These are phyloP conservation scores for Ramaria sp. DNA, from an alignment of 768 basidiomycete species.

Conservation along the genomic window DNA sequence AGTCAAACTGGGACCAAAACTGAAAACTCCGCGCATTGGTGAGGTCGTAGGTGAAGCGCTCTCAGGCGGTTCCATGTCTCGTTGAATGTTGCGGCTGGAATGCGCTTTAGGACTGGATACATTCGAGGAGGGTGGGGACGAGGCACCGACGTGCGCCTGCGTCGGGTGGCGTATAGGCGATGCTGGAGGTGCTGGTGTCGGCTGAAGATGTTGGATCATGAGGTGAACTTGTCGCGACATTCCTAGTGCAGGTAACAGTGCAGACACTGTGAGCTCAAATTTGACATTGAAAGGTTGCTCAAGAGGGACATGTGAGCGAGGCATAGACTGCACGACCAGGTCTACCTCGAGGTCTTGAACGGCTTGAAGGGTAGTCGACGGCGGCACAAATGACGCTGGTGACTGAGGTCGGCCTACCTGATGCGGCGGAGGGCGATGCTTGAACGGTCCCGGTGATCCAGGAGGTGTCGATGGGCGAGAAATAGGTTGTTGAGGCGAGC, in stretches of 20 bases:
- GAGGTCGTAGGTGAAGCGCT: slow-evolving; percentile 1
- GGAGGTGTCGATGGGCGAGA: slow-evolving; percentile 20
- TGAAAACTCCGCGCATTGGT: not conserved
- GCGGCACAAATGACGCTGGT: slow-evolving; percentile 14
- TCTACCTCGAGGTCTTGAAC: slow-evolving; percentile 40
- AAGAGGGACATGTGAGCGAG: slow-evolving; percentile 30
- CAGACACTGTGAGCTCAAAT: slow-evolving; percentile 42
- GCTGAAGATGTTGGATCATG: slow-evolving; percentile 57
- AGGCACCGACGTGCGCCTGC: slow-evolving; percentile 7
- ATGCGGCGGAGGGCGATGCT: slow-evolving; percentile 7
- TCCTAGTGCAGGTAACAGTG: slow-evolving; percentile 26
- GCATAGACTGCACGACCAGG: slow-evolving; percentile 41
- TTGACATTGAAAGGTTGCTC: slow-evolving; percentile 51
- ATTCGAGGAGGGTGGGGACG: slow-evolving; percentile 22
- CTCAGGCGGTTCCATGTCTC: not conserved
- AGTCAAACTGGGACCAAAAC: not conserved
- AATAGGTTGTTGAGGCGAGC: slow-evolving; percentile 43
- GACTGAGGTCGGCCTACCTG: slow-evolving; percentile 11
- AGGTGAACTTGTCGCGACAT: slow-evolving; percentile 33
- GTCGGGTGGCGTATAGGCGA: slow-evolving; percentile 13
- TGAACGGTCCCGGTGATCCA: slow-evolving; percentile 23
- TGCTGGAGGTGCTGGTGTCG: slow-evolving; percentile 21
- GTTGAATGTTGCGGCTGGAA: not conserved
- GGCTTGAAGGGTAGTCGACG: slow-evolving; percentile 16
- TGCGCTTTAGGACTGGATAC: not conserved